These are phyloP conservation scores for Vicia faba DNA, from an alignment of 306 rosid species.

Conservation along the genomic window DNA sequence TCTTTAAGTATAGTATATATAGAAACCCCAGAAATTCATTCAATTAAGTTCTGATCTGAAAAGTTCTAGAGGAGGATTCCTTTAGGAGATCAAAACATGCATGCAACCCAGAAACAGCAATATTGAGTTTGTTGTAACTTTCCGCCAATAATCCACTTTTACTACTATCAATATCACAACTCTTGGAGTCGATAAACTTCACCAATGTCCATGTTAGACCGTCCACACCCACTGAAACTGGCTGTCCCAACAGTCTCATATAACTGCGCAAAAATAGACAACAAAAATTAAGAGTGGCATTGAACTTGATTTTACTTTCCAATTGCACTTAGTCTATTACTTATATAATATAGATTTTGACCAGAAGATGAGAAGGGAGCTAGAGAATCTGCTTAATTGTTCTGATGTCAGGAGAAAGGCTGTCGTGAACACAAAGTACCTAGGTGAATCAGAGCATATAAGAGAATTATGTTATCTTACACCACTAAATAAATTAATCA, in stretches of 20 bases:
- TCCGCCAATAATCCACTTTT: constrained; percentile 45
- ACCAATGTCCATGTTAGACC: constrained; percentile 67
- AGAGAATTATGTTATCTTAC: constrained; percentile 16
- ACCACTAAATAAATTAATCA: no score
- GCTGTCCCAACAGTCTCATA: constrained; percentile 46
- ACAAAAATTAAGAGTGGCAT: no score
- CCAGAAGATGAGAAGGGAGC: constrained; percentile 31
- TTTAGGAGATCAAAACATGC: constrained; percentile 82
- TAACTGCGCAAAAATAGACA: no score
- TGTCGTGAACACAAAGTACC: constrained; percentile 67
- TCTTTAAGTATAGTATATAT: constrained; percentile 60
- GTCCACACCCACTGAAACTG: constrained; percentile 50
- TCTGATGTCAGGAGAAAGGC: constrained; percentile 91
- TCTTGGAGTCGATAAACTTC: constrained; percentile 26
- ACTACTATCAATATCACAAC: constrained; percentile 20
- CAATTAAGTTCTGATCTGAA: constrained; percentile 78
- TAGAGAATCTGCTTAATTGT: constrained; percentile 82
- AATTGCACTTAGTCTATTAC: constrained; percentile 8
- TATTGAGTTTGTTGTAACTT: constrained; percentile 65
- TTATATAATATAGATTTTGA: constrained; percentile 15
- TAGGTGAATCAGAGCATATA: constrained; percentile 45
- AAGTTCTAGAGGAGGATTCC: constrained; percentile 52
- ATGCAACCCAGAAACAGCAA: constrained; percentile 78
- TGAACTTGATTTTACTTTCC: not conserved
- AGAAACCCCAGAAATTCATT: constrained; percentile 77